Base-by-base conservation (phyloP, 1,284 basidiomycete genomes). In the Malassezia brasiliensis region DNA sequence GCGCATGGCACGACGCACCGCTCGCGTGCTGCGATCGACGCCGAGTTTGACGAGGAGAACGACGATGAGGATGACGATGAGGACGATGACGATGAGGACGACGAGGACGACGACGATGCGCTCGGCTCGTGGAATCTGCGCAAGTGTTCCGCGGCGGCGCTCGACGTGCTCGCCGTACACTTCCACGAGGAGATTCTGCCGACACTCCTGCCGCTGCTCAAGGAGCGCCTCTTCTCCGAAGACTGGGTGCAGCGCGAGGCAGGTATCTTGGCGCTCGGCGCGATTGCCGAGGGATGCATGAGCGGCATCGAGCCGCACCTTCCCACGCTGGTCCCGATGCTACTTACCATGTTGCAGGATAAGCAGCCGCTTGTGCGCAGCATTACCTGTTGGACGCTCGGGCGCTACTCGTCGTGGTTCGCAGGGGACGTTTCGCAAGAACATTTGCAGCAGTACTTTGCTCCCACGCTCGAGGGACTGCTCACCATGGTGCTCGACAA, bases 281-380 rank as follows among this genome's bases (percentile, higher is more conserved):
- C 94, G 12, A 91, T 99, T 81, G 94, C 94, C 17, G 94, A 99
- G 81, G 93, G 93, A 35, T 98, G 94, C 77, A 94, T 99, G 67
- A 87, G 88, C 60, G 87, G 87, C 20, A 87, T 99, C 61, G 88
- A 91, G 76, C 90, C 88, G 42, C 93, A 99, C 77, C 79, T 99
- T 39, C 85, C 88, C 15, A 88, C 87, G 39, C 81, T 99, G 19
- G 81, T 99, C 51, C 90, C 90, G 17, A 93, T 94, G 78, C 79
- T 98, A 47, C 86, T 96, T 74, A 86, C 84, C 65, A 88, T 86
- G 35, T 79, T 99, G 55, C 86, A 85, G 63, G 90, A 98, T 77
- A 80, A 87, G 47, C 96, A 96, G 86, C 93, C 94, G 32, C 83
- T 98, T 31, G 89, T 99, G 7, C 86, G 94, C 50, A 96, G 91